Percentiles rank a stretch among this genome's conserved stretches.
phyloP scores from a whole-genome alignment of 2,329 filamentous ascomycete species.

The Paecilomyces dactylethromorphus region DNA sequence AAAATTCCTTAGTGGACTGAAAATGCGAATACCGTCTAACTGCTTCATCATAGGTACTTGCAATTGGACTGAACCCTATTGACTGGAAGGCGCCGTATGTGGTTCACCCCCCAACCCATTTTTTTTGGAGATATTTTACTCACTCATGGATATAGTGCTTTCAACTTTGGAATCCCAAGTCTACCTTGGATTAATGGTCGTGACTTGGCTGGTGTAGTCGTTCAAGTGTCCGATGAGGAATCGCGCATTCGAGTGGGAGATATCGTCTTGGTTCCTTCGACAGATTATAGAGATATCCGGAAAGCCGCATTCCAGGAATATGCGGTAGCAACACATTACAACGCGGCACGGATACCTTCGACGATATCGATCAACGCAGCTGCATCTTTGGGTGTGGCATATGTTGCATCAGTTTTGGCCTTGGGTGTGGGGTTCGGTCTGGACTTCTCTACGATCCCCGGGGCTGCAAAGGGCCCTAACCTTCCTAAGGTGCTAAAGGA shows the following conservation, averaged over 20 bases:
- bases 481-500: conserved; percentile 46
- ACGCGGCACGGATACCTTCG: conserved; percentile 56
- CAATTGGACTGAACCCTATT: conserved; percentile 68
- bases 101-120: not conserved
- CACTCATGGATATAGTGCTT: conserved; percentile 46
- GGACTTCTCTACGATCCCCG: conserved; percentile 50
- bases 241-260: conserved; percentile 53
- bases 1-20: not conserved
- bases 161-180: conserved; percentile 61
- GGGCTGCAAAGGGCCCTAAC: conserved; percentile 49
- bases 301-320: conserved; percentile 70
- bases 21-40: no score
- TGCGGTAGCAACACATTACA: conserved; percentile 58
- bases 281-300: conserved; percentile 65
- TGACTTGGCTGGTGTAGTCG: conserved; percentile 61
- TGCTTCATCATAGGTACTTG: conserved; percentile 34
- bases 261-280: conserved; percentile 52
- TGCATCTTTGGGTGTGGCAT: conserved; percentile 63
- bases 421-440: conserved; percentile 65
- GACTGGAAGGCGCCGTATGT: conserved; percentile 68
- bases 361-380: conserved; percentile 48
- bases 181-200: conserved; percentile 64
- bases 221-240: conserved; percentile 36
- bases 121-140: not conserved
- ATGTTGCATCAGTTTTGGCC: conserved; percentile 61